These are phyloP conservation scores for Gastrolobium villosum DNA, from an alignment of 306 rosid genomes.

Conservation along the genomic window DNA sequence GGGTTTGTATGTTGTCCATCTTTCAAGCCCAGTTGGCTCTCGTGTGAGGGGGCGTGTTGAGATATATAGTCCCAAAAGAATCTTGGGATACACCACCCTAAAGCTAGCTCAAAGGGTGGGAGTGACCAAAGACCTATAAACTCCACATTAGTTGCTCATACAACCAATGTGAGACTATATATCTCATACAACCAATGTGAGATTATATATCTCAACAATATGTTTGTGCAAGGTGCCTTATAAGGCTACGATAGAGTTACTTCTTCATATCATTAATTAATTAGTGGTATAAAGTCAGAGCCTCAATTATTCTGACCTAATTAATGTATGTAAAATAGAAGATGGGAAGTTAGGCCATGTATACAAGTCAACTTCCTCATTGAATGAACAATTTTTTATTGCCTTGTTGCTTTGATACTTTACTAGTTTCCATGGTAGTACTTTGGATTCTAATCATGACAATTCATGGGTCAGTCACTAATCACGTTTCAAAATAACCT, in stretches of 20 bases:
- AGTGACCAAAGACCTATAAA: too few relatives aligned
- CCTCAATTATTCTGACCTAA: slow-evolving; percentile 18
- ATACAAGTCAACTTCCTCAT: slow-evolving; percentile 40
- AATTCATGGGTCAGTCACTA: not conserved
- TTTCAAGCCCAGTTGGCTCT: too few relatives aligned
- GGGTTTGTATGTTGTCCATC: too few relatives aligned
- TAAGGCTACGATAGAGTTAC: slow-evolving; percentile 1
- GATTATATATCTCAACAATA: too few relatives aligned
- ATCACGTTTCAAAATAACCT: not conserved
- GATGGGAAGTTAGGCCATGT: slow-evolving; percentile 13
- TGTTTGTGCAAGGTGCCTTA: not conserved
- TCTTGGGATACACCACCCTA: too few relatives aligned
- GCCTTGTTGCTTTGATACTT: not conserved
- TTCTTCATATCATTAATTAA: not conserved
- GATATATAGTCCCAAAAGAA: too few relatives aligned
- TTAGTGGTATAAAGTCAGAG: slow-evolving; percentile 16
- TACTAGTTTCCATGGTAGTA: not conserved
- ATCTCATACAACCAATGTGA: too few relatives aligned
- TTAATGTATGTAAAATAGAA: slow-evolving; percentile 5
- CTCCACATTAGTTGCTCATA: too few relatives aligned
- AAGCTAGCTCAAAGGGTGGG: too few relatives aligned
- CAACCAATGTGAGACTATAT: too few relatives aligned
- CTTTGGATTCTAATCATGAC: slow-evolving; percentile 14
- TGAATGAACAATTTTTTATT: slow-evolving; percentile 3
- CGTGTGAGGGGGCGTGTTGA: too few relatives aligned